Conservation (phyloP, 2,329 filamentous ascomycete genomes). For the Dendrostoma leiphaemia region DNA sequence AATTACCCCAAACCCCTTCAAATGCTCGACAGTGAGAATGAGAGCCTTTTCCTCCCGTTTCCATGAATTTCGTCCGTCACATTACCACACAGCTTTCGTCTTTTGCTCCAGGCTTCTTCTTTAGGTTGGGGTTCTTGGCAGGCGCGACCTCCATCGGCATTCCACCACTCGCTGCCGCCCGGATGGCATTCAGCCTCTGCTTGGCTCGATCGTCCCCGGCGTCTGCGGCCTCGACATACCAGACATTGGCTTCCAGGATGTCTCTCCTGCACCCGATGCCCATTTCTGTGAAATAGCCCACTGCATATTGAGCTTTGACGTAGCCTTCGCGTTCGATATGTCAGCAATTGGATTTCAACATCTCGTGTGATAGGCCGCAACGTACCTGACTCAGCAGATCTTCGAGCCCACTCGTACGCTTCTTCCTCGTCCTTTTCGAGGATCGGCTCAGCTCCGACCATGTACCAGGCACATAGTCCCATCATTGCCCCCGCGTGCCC, state of each 20-base stretch:
- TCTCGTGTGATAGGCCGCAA: conserved; percentile 18
- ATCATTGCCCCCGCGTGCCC: conserved; percentile 91
- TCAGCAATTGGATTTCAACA: neutral
- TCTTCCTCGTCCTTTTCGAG: conserved; percentile 94
- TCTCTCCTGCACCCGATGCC: conserved; percentile 94
- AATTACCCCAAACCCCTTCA: neutral
- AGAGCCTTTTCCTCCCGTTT: neutral
- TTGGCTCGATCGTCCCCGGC: conserved; percentile 87
- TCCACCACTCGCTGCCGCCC: conserved; percentile 69
- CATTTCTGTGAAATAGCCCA: conserved; percentile 98
- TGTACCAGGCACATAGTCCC: conserved; percentile 97
- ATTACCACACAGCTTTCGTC: conserved; percentile 59
- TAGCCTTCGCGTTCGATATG: conserved; percentile 46
- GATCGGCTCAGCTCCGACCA: conserved; percentile 89
- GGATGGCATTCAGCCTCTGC: conserved; percentile 81
- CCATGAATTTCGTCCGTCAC: conserved; percentile 35
- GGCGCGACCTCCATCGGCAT: conserved; percentile 56
- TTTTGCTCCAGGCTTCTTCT: conserved; percentile 45
- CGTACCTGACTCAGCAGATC: conserved; percentile 82
- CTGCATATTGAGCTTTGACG: conserved; percentile 82
- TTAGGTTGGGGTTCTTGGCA: conserved; percentile 41
- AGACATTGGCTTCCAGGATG: conserved; percentile 94
- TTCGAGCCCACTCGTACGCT: conserved; percentile 92
- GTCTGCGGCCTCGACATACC: conserved; percentile 96
- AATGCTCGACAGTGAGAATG: neutral